Evolutionary conservation across 805 yeast species (phyloP), one percentile per base, ranked within the genome.

Genomic region (Suhomyces kilbournensis): DNA sequence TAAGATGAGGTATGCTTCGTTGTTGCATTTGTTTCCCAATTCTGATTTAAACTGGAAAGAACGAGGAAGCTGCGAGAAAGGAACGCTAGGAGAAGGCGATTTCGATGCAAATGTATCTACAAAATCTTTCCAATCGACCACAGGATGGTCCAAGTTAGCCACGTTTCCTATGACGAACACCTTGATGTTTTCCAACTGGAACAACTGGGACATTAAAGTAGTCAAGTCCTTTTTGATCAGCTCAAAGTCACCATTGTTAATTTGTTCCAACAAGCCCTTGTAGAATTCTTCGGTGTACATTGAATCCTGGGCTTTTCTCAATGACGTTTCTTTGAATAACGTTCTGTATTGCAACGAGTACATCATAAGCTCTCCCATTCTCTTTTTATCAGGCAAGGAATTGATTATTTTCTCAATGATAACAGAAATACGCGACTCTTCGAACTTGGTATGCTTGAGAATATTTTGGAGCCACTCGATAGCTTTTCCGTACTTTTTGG

Each of bases 391-490:
- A 0, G 90, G 81, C 26, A 87, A 61, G 1, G 82, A 68, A 55
- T 83, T 84, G 48, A 86, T 66, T 39, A 80, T 69, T 61, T 84
- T 85, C 52, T 86, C 89, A 30, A 86, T 66, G 15, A 86, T 76
- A 25, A 89, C 82, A 58, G 79, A 77, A 22, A 90, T 80, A 66
- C 97, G 78, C 9, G 82, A 76, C 56, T 81, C 83, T 52, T 91
- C 97, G 66, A 88, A 90, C 6, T 81, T 77, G 26, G 88, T 79
- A 59, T 81, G 78, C 66, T 81, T 84, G 60, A 91, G 69, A 17
- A 88, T 76, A 53, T 83, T 82, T 44, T 75, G 69, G 43, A 89
- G 73, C 98, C 98, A 94, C 22, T 82, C 79, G 39, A 92, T 83
- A 0, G 93, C 90, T 46, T 78, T 78, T 0, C 57, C 51, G 63